Evolutionary conservation across 768 basidiomycete species (phyloP).

Genomic region (Coprinopsis strossmayeri): DNA sequence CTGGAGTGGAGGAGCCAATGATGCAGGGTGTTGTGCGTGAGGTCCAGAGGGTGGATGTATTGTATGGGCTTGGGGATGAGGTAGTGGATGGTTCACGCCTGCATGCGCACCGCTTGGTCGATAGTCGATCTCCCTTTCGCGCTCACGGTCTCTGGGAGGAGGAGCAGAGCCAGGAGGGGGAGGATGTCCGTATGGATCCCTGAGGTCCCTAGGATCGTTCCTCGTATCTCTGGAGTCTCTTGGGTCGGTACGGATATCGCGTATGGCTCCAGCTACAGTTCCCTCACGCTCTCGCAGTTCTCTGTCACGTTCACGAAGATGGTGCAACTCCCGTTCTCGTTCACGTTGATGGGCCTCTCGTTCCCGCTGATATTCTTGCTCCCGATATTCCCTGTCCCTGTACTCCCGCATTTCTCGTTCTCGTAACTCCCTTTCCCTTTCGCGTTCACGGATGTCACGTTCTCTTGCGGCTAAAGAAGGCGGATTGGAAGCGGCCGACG

Average conservation of each 20-base stretch:
- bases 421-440: background rate
- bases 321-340: background rate
- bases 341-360: background rate
- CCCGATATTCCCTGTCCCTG: background rate
- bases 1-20: background rate
- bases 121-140: background rate
- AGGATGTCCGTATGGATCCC: background rate
- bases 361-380: background rate
- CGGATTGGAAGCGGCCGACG: background rate
- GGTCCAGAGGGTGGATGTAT: background rate
- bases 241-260: background rate
- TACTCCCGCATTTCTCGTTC: background rate
- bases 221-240: background rate
- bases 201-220: background rate
- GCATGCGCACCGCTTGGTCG: background rate
- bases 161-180: too few relatives aligned
- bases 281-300: background rate
- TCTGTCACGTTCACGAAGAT: background rate
- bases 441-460: background rate
- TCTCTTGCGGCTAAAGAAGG: background rate
- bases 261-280: background rate
- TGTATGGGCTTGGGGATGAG: background rate
- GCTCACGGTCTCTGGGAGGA: background rate
- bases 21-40: background rate
- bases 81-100: background rate